phyloP scores from a whole-genome alignment of 352 stramenopile species.

The Ophiocytium majus region DNA sequence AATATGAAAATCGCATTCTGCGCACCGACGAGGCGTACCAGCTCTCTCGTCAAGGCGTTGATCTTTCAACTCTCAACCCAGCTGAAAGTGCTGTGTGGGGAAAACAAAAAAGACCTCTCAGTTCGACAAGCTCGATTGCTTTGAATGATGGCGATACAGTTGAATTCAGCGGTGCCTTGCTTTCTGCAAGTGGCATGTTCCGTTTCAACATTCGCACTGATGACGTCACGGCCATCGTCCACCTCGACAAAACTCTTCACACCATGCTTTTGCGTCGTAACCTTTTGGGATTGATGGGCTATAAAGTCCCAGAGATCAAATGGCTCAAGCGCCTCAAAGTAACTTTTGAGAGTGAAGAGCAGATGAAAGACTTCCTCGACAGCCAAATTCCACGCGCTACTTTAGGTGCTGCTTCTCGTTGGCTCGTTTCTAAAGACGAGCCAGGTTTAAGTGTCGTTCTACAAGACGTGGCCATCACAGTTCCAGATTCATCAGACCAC shows the following conservation, averaged over 20 bases:
- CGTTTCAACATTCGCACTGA: conserved; percentile 3
- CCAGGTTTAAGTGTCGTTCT: not conserved
- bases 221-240: not conserved
- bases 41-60: not conserved
- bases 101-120: not conserved
- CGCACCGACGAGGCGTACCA: too few relatives aligned
- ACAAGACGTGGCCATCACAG: not conserved
- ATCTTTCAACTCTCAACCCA: not conserved
- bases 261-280: not conserved
- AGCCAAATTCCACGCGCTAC: not conserved
- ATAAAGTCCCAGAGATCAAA: conserved; percentile 1
- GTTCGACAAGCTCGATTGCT: not conserved
- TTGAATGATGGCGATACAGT: not conserved
- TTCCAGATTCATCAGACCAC: not conserved
- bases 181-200: not conserved
- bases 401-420: not conserved
- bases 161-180: not conserved
- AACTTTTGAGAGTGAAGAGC: not conserved
- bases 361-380: not conserved
- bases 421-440: not conserved
- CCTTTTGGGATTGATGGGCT: not conserved
- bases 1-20: too few relatives aligned
- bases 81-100: not conserved
- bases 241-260: not conserved
- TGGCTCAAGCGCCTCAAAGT: not conserved